Evolutionary conservation across 139 green algal genomes (phyloP).

Genomic region (Picochlorum sp.): DNA sequence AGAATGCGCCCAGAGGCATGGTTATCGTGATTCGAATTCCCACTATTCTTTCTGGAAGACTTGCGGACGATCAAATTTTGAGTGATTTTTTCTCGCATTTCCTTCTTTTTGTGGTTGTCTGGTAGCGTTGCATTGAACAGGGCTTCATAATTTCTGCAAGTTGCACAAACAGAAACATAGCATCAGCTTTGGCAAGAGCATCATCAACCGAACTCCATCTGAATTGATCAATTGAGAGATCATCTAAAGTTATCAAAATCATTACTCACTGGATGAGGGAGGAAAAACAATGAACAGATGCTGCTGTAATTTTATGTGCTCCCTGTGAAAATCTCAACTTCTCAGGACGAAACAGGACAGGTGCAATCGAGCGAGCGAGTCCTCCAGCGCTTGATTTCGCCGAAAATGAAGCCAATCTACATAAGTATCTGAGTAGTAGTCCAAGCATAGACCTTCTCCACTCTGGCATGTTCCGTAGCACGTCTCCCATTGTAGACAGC

Average conservation of each 20-base stretch:
- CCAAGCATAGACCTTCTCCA: neutral
- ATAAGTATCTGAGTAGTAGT: constrained; percentile 10
- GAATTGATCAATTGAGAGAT: too few species aligned
- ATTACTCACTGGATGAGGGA: constrained; percentile 1
- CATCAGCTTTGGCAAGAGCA: neutral
- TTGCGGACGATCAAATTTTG: neutral
- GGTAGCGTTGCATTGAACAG: neutral
- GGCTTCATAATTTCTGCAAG: neutral
- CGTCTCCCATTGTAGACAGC: neutral
- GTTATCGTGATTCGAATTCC: too few species aligned
- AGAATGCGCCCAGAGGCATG: neutral
- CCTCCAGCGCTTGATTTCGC: neutral
- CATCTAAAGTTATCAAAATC: too few species aligned
- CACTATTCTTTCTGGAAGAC: neutral
- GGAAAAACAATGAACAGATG: neutral
- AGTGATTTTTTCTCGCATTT: neutral
- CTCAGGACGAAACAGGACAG: constrained; percentile 15
- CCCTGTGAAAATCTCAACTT: neutral
- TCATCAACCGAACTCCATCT: too few species aligned
- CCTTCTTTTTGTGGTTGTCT: neutral
- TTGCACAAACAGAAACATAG: neutral
- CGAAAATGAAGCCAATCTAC: constrained; percentile 1
- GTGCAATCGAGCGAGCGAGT: constrained; percentile 9
- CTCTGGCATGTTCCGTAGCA: neutral
- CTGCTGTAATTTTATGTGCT: neutral